Evolutionary conservation across 306 rosid species (phyloP), one percentile per base, ranked within the genome.

Genomic region (Datisca glomerata): DNA sequence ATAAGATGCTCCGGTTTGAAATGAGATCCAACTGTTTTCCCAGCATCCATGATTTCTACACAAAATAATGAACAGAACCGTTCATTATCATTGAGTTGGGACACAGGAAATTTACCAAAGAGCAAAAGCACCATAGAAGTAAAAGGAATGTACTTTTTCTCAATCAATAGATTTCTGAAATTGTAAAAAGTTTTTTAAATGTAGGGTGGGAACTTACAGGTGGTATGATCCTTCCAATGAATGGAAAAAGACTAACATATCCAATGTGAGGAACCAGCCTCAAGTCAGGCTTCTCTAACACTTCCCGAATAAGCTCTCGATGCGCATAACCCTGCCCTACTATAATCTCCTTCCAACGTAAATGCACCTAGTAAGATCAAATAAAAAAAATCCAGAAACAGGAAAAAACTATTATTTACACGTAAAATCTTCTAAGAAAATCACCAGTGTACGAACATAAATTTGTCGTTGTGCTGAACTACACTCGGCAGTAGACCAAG

Each of bases 241-340:
- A 68, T 3, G 98, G 95, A 70, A 82, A 82, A 59, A 85, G 75
- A 70, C 76, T 72, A 55, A 80, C 89, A 45, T 78, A 75, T 37
- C 96, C 93, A 51, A 85, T 37, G 45, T 84, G 95, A 68, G 98
- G 98, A 66, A 84, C 98, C 48, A 75, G 66, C 64, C 84, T 68
- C 67, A 75, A 63, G 37, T 46, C 42, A 15, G 98, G 95, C n/a
- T 27, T 61, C 64, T 68, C 84, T 17, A 41, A 45, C 20, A 84
- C 91, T 53, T 65, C 84, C 7, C 91, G 83, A 28, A 77, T 56
- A 49, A 89, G 78, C 60, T 72, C 77, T 41, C 80, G 79, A 51
- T 71, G 42, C 44, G 67, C 55, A 64, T 76, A 48, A 49, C 60
- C 57, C 38, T 58, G 49, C 55, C 55, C 83, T 6, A 40, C 63